Base-by-base conservation (phyloP, 495 filamentous ascomycete genomes). In the Lepidopterella palustris region DNA sequence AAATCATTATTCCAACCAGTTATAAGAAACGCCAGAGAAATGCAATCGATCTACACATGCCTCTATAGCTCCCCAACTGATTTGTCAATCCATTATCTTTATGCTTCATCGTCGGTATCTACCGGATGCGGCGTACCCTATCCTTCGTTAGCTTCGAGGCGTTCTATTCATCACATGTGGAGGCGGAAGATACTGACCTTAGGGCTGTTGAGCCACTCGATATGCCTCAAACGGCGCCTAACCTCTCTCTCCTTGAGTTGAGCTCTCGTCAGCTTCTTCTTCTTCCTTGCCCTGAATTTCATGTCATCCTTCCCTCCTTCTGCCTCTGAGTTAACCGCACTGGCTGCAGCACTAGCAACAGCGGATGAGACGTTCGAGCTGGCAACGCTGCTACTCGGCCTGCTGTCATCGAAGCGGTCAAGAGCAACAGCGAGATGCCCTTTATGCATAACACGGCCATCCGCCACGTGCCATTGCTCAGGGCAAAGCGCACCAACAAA, bases 201-300 rank as follows among this genome's bases (percentile, higher is more conserved):
- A 1, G 79, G 76, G 63, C 78, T 82, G 70, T 87, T 91, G 60
- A 87, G 75, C 92, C 95, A 98, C 74, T 97, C 92, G 62, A 98
- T 92, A 73, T 97, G 89, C 71, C 93, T 87, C 74, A 98, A 77
- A 70, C 92, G 79, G 58, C 92, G 82, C 61, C 93, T 80, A 26
- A 86, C 86, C 73, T 98, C 95, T 2, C 87, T 79, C 64, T 98
- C 93, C 81, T 98, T 98, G 68, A 90, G 61, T 76, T 98, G 92
- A 72, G 87, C 89, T 76, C 92, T 87, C 51, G 93, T 98, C 83
- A 95, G 79, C 89, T 98, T 98, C 85, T 92, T 96, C 87, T 96
- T 97, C 81, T 89, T 89, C 80, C 92, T 90, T 68, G 90, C 81
- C 71, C 85, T 86, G 84, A 98, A 98, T 73, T 93, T 90, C 77